Evolutionary conservation across 2,329 filamentous ascomycete genomes (phyloP).

Genomic region (Claviceps paspali): DNA sequence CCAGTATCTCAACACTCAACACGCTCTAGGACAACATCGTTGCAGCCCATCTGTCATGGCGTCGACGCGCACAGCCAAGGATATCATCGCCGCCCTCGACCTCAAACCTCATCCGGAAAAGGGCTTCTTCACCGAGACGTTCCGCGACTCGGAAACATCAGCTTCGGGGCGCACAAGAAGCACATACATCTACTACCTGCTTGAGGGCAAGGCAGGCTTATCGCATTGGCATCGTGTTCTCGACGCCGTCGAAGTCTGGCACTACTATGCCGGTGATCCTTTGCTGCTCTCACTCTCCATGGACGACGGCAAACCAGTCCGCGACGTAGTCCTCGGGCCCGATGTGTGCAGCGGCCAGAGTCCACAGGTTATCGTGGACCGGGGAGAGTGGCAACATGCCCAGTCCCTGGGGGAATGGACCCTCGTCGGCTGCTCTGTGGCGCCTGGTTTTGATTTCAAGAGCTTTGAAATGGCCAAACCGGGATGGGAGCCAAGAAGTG

Average conservation of each 20-base stretch:
- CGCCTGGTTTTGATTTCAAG: conserved; percentile 14
- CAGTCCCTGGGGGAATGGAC: conserved; percentile 31
- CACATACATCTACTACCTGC: conserved; percentile 38
- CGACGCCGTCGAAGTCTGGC: conserved; percentile 35
- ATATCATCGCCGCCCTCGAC: conserved; percentile 27
- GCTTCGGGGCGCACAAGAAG: conserved; percentile 24
- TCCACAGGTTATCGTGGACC: conserved; percentile 28
- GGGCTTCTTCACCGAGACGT: conserved; percentile 32
- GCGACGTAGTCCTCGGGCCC: conserved; percentile 22
- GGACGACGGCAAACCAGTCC: conserved; percentile 25
- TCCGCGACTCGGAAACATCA: conserved; percentile 20
- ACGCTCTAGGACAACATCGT: background rate
- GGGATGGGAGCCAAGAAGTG: conserved; percentile 16
- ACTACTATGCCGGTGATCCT: conserved; percentile 37
- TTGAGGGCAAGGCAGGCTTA: conserved; percentile 25
- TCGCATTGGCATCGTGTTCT: conserved; percentile 35
- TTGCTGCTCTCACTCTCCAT: conserved; percentile 27
- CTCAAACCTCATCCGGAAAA: conserved; percentile 31
- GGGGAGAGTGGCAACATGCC: conserved; percentile 30
- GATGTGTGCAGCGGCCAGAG: conserved; percentile 26
- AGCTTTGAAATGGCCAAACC: conserved; percentile 16
- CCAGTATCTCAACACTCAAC: background rate
- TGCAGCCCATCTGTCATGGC: conserved; percentile 1
- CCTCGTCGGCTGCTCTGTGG: conserved; percentile 24
- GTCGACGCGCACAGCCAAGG: conserved; percentile 17